These are phyloP conservation scores for Pseudogymnoascus pannorum DNA, from an alignment of 2,329 filamentous ascomycete genomes.

Conservation along the genomic window DNA sequence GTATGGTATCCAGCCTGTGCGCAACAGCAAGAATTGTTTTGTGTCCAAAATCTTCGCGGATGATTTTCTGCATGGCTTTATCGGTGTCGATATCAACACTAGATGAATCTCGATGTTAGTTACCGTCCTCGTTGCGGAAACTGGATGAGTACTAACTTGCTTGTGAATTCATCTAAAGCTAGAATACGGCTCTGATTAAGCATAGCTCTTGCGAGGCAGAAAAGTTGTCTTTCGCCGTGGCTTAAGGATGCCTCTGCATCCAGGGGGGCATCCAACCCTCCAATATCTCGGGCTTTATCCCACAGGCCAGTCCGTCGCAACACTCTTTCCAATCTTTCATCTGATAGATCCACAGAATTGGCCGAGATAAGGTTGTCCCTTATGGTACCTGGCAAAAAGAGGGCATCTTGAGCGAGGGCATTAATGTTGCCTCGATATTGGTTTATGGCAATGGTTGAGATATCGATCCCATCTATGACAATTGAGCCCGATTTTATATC, in stretches of 20 bases:
- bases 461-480: slow-evolving; percentile 35
- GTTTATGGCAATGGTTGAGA: slow-evolving; percentile 32
- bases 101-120: neutral
- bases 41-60: slow-evolving; percentile 43
- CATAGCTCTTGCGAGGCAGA: slow-evolving; percentile 54
- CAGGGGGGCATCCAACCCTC: slow-evolving; percentile 29
- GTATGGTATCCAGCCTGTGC: slow-evolving; percentile 35
- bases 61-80: slow-evolving; percentile 45
- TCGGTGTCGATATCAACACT: slow-evolving; percentile 53
- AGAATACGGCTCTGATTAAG: slow-evolving; percentile 30
- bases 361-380: slow-evolving; percentile 19
- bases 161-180: slow-evolving; percentile 11
- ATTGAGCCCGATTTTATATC: slow-evolving; percentile 36
- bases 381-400: slow-evolving; percentile 33
- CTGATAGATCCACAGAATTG: neutral
- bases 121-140: neutral
- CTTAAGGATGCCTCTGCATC: slow-evolving; percentile 30
- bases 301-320: slow-evolving; percentile 12
- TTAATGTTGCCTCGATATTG: slow-evolving; percentile 35
- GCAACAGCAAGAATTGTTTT: slow-evolving; percentile 43
- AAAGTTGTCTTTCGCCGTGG: slow-evolving; percentile 56
- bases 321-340: neutral
- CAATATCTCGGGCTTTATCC: slow-evolving; percentile 16
- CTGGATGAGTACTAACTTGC: neutral
- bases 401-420: slow-evolving; percentile 37